Evolutionary conservation across 148 eudicot genomes (phyloP).

Genomic region (Tetragonia tetragonoides): DNA sequence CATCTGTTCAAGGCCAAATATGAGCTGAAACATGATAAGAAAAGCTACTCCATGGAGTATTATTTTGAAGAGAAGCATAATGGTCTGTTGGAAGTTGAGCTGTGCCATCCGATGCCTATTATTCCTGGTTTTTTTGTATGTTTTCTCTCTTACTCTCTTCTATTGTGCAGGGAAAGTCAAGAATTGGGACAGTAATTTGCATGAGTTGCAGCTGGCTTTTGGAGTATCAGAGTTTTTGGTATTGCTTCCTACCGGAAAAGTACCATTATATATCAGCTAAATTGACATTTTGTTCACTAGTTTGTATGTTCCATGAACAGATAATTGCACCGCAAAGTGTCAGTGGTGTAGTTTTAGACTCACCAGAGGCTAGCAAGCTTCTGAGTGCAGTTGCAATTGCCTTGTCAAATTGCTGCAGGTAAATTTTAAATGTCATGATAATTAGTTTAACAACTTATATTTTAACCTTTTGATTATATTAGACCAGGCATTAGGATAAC

Average conservation of each 20-base stretch:
- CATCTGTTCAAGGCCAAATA: slow-evolving; percentile 56
- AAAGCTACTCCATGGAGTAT: slow-evolving; percentile 81
- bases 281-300: background rate
- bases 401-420: slow-evolving; percentile 87
- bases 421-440: slow-evolving; percentile 7
- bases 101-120: slow-evolving; percentile 9
- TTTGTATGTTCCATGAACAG: slow-evolving; percentile 33
- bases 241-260: slow-evolving; percentile 14
- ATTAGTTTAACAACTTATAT: background rate
- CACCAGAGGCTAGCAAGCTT: slow-evolving; percentile 98
- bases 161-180: slow-evolving; percentile 44
- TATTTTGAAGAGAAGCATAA: slow-evolving; percentile 54
- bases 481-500: background rate
- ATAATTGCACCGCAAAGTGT: slow-evolving; percentile 94
- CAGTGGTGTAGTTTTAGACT: slow-evolving; percentile 84
- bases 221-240: slow-evolving; percentile 94
- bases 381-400: slow-evolving; percentile 98
- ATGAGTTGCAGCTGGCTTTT: slow-evolving; percentile 82
- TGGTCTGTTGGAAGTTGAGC: slow-evolving; percentile 34
- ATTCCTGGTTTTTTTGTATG: background rate
- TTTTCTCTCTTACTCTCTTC: slow-evolving; percentile 7
- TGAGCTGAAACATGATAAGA: slow-evolving; percentile 70
- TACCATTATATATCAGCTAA: background rate
- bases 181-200: slow-evolving; percentile 63
- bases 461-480: background rate